Percentiles rank a stretch among this genome's conserved stretches.
phyloP scores from a whole-genome alignment of 2,329 filamentous ascomycete species.

The Fusarium sp. region DNA sequence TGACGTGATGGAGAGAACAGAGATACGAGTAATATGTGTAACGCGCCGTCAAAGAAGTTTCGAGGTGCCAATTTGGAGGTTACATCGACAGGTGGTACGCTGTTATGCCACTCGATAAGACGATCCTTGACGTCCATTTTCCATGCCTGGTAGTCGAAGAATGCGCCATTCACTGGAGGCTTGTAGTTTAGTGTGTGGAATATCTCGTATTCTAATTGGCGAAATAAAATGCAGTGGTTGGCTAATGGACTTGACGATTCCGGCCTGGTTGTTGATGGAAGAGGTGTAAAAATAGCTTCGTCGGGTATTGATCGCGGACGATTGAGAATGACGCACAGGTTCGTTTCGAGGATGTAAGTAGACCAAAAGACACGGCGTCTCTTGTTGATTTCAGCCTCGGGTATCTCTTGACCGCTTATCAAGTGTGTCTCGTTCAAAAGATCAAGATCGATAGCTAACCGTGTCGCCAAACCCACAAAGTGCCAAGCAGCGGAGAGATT shows the following conservation, averaged over 20 bases:
- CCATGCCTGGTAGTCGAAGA: constrained; percentile 38
- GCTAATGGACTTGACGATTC: constrained; percentile 28
- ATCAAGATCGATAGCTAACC: constrained; percentile 33
- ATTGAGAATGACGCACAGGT: constrained; percentile 29
- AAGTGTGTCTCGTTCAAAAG: constrained; percentile 16
- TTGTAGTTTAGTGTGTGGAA: constrained; percentile 41
- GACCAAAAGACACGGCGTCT: constrained; percentile 35
- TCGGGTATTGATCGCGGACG: constrained; percentile 38
- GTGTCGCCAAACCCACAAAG: constrained; percentile 36
- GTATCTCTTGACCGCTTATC: rapidly evolving
- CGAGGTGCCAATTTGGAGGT: constrained; percentile 43
- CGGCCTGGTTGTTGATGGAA: constrained; percentile 7
- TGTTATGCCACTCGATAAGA: constrained; percentile 38
- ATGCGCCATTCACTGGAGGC: constrained; percentile 18
- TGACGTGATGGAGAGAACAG: constrained; percentile 43
- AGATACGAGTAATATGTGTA: constrained; percentile 35
- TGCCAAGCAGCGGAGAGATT: constrained; percentile 40
- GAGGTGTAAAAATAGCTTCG: constrained; percentile 31
- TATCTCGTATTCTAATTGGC: constrained; percentile 48
- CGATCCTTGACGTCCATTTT: constrained; percentile 36
- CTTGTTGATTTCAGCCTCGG: not conserved
- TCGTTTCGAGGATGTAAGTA: constrained; percentile 36
- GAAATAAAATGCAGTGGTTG: constrained; percentile 43
- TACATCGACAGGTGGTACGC: constrained; percentile 17
- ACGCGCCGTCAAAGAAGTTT: constrained; percentile 43